Base-by-base conservation (phyloP, 2,329 filamentous ascomycete genomes). In the Geosmithia flava region DNA sequence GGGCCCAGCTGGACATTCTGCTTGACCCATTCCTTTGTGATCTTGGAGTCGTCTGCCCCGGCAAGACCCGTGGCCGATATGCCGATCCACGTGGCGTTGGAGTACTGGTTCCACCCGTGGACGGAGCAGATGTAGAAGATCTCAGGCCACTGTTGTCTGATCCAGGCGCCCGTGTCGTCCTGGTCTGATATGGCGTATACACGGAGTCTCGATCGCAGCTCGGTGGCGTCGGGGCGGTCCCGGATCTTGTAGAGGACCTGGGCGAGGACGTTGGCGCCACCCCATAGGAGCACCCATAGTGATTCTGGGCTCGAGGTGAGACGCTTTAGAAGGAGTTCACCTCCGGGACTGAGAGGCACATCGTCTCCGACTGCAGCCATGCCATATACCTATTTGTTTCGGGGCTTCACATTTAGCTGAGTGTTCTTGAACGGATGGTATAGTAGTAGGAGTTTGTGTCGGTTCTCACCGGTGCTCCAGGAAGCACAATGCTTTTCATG, bases 141-240 rank as follows among this genome's bases (percentile, higher is more conserved):
- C 20, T 74, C 68, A 0, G 77, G 74, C 50, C 70, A 80, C 3
- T 66, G 67, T 42, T 63, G 59, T 16, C 76, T 69, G 33, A 81
- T 72, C 76, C 75, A 80, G 0, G 67, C 59, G 0, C 75, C 75
- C 0, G 71, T 70, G 51, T 81, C 70, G 51, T 80, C 76, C 53
- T 80, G 76, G 52, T 80, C 77, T 4, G 74, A 78, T 47, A 80
- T 78, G 29, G 75, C 62, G 56, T 78, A 78, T 4, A 77, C 65
- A 13, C 73, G 64, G 3, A 78, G 57, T 50, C 69, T 70, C 2
- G 59, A 53, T 2, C 64, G 58, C 17, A 76, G 60, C 0, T 48
- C 49, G 1, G 61, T 56, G 5, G 41, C 41, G 42, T 17, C 55
- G 50, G 8, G 54, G 49, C 16, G 58, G 52, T 50, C 52, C 55